These are phyloP conservation scores for Peronospora destructor DNA, from an alignment of 352 stramenopile species.

Conservation along the genomic window DNA sequence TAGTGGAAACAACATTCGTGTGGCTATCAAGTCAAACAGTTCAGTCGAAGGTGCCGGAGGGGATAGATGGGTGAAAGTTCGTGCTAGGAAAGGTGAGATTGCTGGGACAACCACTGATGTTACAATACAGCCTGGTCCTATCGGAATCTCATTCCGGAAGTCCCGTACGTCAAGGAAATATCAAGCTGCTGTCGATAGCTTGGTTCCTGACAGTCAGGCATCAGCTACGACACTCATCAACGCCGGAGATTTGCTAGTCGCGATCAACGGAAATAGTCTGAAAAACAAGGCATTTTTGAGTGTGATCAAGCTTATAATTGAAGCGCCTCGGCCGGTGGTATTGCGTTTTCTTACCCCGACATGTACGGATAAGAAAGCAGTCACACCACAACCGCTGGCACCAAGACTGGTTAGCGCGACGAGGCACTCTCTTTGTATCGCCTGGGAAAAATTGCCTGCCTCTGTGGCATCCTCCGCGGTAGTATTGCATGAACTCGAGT, in stretches of 20 bases:
- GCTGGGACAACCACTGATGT: constrained; percentile 50
- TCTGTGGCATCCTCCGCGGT: constrained; percentile 13
- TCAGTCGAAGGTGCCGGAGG: constrained; percentile 33
- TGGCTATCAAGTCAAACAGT: constrained; percentile 5
- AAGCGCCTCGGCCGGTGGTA: constrained; percentile 53
- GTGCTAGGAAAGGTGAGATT: constrained; percentile 39
- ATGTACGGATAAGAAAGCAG: constrained; percentile 31
- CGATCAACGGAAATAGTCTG: constrained; percentile 67
- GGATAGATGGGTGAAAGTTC: constrained; percentile 77
- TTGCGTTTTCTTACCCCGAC: constrained; percentile 59
- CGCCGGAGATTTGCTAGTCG: constrained; percentile 62
- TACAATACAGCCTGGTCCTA: constrained; percentile 53
- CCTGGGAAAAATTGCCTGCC: constrained; percentile 44
- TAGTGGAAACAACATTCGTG: constrained; percentile 15
- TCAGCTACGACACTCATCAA: constrained; percentile 59
- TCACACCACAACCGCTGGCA: constrained; percentile 42
- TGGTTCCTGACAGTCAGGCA: constrained; percentile 75
- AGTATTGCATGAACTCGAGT: constrained; percentile 57
- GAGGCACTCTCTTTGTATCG: constrained; percentile 52
- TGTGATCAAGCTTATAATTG: constrained; percentile 75
- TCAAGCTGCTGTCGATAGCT: constrained; percentile 69
- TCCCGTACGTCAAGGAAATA: constrained; percentile 58
- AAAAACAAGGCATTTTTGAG: constrained; percentile 53
- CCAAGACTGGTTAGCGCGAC: constrained; percentile 62
- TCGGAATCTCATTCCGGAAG: constrained; percentile 79